phyloP scores from a whole-genome alignment of 495 filamentous ascomycete genomes.

The Hyaloscypha finlandica region DNA sequence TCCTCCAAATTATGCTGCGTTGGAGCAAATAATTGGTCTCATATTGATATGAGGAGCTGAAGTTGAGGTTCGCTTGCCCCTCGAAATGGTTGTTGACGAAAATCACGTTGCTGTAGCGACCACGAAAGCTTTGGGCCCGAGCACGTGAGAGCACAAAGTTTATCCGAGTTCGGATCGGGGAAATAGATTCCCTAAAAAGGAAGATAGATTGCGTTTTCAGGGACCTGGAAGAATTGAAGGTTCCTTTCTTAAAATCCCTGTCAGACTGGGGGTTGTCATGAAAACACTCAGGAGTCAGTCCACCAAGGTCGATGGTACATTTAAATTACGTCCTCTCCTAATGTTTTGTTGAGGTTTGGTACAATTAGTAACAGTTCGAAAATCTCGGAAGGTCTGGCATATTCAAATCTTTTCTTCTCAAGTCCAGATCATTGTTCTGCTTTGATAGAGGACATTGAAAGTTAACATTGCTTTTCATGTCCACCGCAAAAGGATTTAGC shows the following conservation, averaged over 20 bases:
- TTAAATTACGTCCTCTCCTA: too few relatives aligned
- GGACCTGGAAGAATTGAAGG: background rate
- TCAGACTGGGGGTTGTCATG: background rate
- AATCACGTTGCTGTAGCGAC: background rate
- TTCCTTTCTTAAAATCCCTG: background rate
- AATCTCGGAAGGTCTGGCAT: too few relatives aligned
- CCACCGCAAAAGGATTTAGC: background rate
- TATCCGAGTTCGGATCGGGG: background rate
- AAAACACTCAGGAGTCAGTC: background rate
- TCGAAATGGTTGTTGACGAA: background rate
- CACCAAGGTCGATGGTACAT: too few relatives aligned
- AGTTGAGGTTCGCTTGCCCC: slow-evolving; percentile 2
- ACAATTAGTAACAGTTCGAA: too few relatives aligned
- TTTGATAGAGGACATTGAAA: too few relatives aligned
- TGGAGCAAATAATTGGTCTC: slow-evolving; percentile 16
- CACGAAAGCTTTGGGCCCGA: background rate
- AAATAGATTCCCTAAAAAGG: background rate
- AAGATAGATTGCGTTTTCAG: background rate
- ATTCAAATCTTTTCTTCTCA: too few relatives aligned
- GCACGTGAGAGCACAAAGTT: background rate
- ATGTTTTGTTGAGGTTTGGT: too few relatives aligned
- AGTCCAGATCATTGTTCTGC: too few relatives aligned
- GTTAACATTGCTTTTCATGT: too few relatives aligned
- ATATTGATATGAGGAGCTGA: slow-evolving; percentile 4
- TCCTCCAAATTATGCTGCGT: slow-evolving; percentile 16